Base-by-base conservation (phyloP, 2,329 filamentous ascomycete species). In the Tolypocladium amazonense region DNA sequence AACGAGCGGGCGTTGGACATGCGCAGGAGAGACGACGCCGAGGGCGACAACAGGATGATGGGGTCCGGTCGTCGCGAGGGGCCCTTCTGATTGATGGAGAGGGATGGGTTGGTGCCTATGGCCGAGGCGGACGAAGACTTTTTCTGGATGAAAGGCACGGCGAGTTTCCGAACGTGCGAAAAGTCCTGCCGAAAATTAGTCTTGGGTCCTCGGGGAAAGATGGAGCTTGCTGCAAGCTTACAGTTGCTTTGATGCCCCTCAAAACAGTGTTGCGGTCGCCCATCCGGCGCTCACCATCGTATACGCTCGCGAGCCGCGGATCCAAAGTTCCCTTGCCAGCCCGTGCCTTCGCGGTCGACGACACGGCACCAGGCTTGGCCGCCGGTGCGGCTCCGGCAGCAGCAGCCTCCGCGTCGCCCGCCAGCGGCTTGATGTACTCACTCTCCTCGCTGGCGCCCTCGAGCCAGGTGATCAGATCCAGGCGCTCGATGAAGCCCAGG, bases 1-100 rank as follows among this genome's bases (percentile, higher is more conserved):
- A 99, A 97, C 37, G 89, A 87, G 70, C 96, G 95, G 74, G 95
- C 91, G 72, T 99, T 99, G 58, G 90, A 89, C 84, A 97, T 91
- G 72, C 93, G 92, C 43, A 99, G 86, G 56, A 97, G 85, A 1
- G 92, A 95, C 2, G 93, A 97, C 14, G 93, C 94, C 1, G 93
- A 97, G 1, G 94, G 94, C 0, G 94, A 97, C 62, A 99, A 87
- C 35, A 99, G 87, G 72, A 99, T 97, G 75, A 99, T 99, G 56
- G 94, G 94, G 71, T 96, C 81, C 43, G 83, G 81, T 61, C 83
- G 77, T 55, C 81, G 76, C 54, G 73, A 69, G 37, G 79, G 76
- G 15, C 70, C 66, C 71, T 80, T 84, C 62, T 79, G 81, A 69
- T 85, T 84, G 57, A 83, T 75, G 3, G 80, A 73, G 18, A 85